Percentiles rank a stretch among this genome's conserved stretches.
phyloP scores from a whole-genome alignment of 2,329 filamentous ascomycete genomes.

The Rugonectria rugulosa region DNA sequence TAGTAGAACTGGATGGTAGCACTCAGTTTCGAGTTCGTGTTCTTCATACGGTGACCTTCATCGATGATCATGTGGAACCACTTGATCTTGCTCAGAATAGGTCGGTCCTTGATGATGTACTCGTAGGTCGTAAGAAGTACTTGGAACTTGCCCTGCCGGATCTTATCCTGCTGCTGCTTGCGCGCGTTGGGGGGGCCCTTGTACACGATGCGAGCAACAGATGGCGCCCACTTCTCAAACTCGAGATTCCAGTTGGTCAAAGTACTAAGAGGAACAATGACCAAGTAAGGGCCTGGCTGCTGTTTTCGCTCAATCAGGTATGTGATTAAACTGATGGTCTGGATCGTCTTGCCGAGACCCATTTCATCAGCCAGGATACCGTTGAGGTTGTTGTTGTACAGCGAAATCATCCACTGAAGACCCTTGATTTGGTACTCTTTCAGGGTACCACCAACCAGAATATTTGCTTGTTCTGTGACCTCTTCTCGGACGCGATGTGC shows the following conservation, averaged over 20 bases:
- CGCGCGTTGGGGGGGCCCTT: slow-evolving; percentile 90
- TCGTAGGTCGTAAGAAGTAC: slow-evolving; percentile 97
- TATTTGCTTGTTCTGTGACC: slow-evolving; percentile 80
- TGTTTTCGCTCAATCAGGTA: slow-evolving; percentile 97
- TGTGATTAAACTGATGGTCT: slow-evolving; percentile 96
- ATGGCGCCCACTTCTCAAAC: slow-evolving; percentile 98
- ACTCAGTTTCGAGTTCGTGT: slow-evolving; percentile 93
- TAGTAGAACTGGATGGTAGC: slow-evolving; percentile 96
- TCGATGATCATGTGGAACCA: slow-evolving; percentile 99
- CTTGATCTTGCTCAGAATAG: slow-evolving; percentile 95
- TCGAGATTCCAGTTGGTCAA: slow-evolving; percentile 98
- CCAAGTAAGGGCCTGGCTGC: slow-evolving; percentile 90
- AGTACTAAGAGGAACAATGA: slow-evolving; percentile 96
- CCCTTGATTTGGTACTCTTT: slow-evolving; percentile 99
- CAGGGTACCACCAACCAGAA: slow-evolving; percentile 88
- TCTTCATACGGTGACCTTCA: slow-evolving; percentile 99
- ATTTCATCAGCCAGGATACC: slow-evolving; percentile 99
- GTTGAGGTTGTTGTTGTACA: slow-evolving; percentile 99
- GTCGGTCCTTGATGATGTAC: slow-evolving; percentile 99
- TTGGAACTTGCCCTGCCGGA: slow-evolving; percentile 94
- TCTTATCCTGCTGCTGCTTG: slow-evolving; percentile 91
- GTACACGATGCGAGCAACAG: slow-evolving; percentile 87
- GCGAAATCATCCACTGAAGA: slow-evolving; percentile 98
- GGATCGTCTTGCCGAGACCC: slow-evolving; percentile 99
- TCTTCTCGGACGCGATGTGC: slow-evolving; percentile 96